Base-by-base conservation (phyloP, 768 basidiomycete species). In the Mrakia blollopis region DNA sequence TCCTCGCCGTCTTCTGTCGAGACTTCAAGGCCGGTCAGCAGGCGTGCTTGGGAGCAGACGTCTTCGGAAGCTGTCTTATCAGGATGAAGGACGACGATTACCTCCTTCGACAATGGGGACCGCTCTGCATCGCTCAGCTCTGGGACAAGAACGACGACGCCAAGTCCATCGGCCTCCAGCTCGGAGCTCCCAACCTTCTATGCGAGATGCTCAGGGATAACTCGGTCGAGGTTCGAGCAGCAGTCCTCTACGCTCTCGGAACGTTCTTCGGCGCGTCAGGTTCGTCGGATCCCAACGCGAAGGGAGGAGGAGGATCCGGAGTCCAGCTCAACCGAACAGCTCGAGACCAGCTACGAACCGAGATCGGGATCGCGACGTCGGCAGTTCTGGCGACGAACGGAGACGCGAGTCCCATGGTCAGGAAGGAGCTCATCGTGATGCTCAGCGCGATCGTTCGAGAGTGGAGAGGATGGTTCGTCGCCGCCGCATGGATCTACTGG, bases 401-500 rank as follows among this genome's bases (percentile, higher is more conserved):
- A 74, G 97, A 99, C 82, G 97, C 93, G 0, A 93, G 92, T 76
- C 96, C 97, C 0, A 92, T 97, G 90, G 96, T 95, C 16, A 87
- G 96, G 77, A 97, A 97, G 84, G 97, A 98, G 83, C 86, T 98
- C 30, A 86, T 98, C 47, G 88, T 98, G 54, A 87, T 98, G 54
- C 89, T 98, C 75, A 94, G 93, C 81, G 93, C 92, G 80, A 86
- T 98, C 30, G 94, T 95, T 52, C 92, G 94, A 83, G 96, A 98
- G 83, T 98, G 95, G 93, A 86, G 94, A 75, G 97, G 96, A 10
- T 92, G 92, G 85, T 94, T 98, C 80, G 92, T 96, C 68, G 89
- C 94, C 54, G 97, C 96, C 79, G 94, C 96, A 1, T 98, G 96
- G 95, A 85, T 93, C 13, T 95, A 97, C 82, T 92, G 92, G 89